Conservation (phyloP, 306 rosid genomes). For the Lithocarpus polystachyus region DNA sequence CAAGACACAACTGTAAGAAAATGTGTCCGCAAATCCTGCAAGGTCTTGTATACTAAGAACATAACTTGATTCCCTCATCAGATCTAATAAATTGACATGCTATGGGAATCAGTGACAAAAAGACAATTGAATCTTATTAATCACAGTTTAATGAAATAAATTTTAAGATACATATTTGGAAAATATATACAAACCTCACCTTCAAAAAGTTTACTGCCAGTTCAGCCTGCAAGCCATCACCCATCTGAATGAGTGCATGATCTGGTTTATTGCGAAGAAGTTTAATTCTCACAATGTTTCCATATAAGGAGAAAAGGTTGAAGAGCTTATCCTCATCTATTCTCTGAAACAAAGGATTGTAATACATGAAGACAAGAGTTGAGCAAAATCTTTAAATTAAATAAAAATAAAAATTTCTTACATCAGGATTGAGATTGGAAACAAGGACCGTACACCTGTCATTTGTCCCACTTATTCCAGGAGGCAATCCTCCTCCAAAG, state of each 20-base stretch:
- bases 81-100: background rate
- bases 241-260: slow-evolving; percentile 98
- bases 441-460: slow-evolving; percentile 95
- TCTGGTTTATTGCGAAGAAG: slow-evolving; percentile 95
- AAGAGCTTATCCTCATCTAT: slow-evolving; percentile 96
- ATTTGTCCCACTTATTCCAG: slow-evolving; percentile 93
- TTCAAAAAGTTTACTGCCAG: slow-evolving; percentile 92
- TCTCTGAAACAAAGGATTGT: slow-evolving; percentile 57
- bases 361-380: slow-evolving; percentile 8
- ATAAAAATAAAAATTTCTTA: slow-evolving; percentile 34
- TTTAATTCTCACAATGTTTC: slow-evolving; percentile 92
- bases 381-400: slow-evolving; percentile 1
- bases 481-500: slow-evolving; percentile 96
- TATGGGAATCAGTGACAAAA: background rate
- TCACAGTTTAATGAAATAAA: background rate
- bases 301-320: slow-evolving; percentile 94
- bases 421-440: slow-evolving; percentile 88
- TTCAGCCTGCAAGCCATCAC: slow-evolving; percentile 98
- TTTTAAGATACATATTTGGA: slow-evolving; percentile 4
- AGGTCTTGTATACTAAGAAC: background rate
- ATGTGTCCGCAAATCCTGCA: background rate
- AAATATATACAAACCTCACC: slow-evolving; percentile 46
- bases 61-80: background rate
- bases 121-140: background rate
- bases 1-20: background rate